Conservation (phyloP, 805 yeast genomes). For the Torulaspora quercuum region DNA sequence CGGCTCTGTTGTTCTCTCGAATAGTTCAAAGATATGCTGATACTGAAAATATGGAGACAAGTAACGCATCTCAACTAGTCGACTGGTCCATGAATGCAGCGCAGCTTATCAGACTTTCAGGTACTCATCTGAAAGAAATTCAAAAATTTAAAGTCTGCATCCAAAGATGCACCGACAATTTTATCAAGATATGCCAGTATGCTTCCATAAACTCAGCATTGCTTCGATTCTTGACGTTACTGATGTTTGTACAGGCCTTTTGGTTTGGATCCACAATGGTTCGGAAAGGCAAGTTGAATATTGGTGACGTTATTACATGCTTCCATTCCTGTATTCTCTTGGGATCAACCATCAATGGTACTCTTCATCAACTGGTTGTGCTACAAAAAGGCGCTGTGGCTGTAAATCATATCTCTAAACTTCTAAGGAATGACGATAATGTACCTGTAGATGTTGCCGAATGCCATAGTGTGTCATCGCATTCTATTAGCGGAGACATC, state of each 20-base stretch:
- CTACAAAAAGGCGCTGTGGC: conserved; percentile 76
- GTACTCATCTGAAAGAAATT: conserved; percentile 53
- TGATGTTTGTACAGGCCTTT: conserved; percentile 87
- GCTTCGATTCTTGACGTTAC: conserved; percentile 53
- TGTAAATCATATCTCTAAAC: conserved; percentile 45
- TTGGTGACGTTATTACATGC: conserved; percentile 74
- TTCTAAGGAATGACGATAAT: conserved; percentile 31
- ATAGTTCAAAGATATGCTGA: conserved; percentile 48
- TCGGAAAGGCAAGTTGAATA: conserved; percentile 43
- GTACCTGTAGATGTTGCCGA: conserved; percentile 2
- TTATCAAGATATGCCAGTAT: conserved; percentile 44
- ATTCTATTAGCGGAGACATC: conserved; percentile 18
- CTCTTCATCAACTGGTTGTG: conserved; percentile 55
- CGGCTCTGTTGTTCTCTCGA: conserved; percentile 50
- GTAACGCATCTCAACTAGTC: conserved; percentile 55
- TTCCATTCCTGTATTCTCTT: conserved; percentile 76
- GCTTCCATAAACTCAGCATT: conserved; percentile 53
- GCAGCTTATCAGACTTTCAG: conserved; percentile 56
- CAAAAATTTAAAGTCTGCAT: conserved; percentile 40
- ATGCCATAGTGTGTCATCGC: conserved; percentile 18
- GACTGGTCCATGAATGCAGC: conserved; percentile 69
- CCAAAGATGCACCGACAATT: conserved; percentile 37
- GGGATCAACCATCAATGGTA: conserved; percentile 55
- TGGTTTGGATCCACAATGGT: conserved; percentile 84
- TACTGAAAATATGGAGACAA: conserved; percentile 54